phyloP scores from a whole-genome alignment of 2,329 filamentous ascomycete species.

The Trichoderma atroviride region DNA sequence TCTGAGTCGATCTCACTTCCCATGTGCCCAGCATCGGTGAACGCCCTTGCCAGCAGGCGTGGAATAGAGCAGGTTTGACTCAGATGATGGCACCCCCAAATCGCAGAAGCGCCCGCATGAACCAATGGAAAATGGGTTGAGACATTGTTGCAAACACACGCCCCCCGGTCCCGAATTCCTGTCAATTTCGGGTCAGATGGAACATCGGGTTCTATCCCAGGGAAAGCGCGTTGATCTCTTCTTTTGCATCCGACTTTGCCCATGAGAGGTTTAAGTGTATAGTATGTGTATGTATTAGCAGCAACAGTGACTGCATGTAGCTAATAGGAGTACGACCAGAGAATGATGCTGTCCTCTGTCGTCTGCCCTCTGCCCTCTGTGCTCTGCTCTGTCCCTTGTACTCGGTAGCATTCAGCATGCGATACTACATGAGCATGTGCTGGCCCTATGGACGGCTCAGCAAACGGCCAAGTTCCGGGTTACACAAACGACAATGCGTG shows the following conservation, averaged over 20 bases:
- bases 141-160: background rate
- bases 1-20: constrained; percentile 32
- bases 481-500: background rate
- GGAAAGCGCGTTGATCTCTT: background rate
- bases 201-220: background rate
- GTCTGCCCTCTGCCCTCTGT: background rate
- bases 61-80: background rate
- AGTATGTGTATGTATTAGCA: background rate
- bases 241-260: background rate
- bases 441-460: background rate
- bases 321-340: too few species aligned
- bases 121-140: background rate
- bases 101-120: background rate
- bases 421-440: background rate
- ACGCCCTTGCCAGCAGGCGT: background rate
- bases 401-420: background rate
- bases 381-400: background rate
- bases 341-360: too few species aligned
- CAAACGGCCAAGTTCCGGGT: constrained; percentile 8
- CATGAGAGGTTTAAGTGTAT: background rate
- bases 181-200: background rate
- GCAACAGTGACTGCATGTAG: too few species aligned
- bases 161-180: constrained; percentile 9
- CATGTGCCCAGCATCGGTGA: constrained; percentile 27
- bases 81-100: constrained; percentile 12